These are phyloP conservation scores for Plasmodium sp. DNA, from an alignment of 169 alveolate species.

Conservation along the genomic window DNA sequence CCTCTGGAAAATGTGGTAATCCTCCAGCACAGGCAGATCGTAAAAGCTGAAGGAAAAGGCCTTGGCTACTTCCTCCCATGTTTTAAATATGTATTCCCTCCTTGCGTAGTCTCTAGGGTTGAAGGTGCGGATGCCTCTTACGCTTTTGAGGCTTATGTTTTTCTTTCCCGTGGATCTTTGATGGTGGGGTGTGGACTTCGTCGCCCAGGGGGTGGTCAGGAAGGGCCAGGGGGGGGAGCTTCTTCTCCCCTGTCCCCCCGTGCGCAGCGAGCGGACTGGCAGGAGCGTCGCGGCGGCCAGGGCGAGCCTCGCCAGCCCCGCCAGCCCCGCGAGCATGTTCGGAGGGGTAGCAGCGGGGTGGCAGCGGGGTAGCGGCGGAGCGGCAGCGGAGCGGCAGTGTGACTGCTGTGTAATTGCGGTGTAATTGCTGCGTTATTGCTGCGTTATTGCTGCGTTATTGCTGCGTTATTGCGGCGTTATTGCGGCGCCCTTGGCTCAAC, in stretches of 20 bases:
- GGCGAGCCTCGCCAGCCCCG: neutral
- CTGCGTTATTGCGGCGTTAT: neutral
- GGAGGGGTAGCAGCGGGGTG: neutral
- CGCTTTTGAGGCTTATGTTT: neutral
- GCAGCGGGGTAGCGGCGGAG: neutral
- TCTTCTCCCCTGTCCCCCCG: neutral
- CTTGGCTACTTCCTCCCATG: slow-evolving; percentile 43
- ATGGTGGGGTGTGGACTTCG: neutral
- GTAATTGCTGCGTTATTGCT: neutral
- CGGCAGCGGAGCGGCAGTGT: no score
- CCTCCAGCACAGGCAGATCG: slow-evolving; percentile 63
- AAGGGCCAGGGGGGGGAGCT: neutral
- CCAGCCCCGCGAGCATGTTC: neutral
- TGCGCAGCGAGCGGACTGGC: neutral
- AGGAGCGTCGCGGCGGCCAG: neutral
- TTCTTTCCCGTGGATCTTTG: neutral
- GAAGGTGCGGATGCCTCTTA: slow-evolving; percentile 52
- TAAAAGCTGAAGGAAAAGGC: slow-evolving; percentile 38
- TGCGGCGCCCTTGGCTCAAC: neutral
- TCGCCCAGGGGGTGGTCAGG: neutral
- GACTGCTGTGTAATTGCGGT: neutral
- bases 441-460: neutral
- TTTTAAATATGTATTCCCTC: slow-evolving; percentile 66
- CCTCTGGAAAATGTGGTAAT: slow-evolving; percentile 17
- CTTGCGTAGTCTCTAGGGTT: slow-evolving; percentile 2